Percentiles rank a stretch among this genome's conserved stretches.
phyloP scores from a whole-genome alignment of 2,329 filamentous ascomycete genomes.

The Trichoderma atroviride region DNA sequence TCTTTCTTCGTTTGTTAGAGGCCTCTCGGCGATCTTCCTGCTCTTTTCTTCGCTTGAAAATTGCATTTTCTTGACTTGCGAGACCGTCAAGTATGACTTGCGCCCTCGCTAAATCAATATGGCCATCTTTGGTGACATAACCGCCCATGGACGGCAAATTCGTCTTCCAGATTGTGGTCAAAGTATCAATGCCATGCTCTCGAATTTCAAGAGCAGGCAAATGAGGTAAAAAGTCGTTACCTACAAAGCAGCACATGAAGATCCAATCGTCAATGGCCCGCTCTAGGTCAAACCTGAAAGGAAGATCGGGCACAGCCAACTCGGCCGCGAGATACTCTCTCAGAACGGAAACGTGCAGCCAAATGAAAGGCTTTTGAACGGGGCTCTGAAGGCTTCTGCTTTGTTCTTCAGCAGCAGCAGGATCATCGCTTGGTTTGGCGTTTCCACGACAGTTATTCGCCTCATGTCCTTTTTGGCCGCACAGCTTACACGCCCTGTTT shows the following conservation, averaged over 20 bases:
- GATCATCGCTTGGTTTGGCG: constrained; percentile 74
- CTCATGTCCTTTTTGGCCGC: constrained; percentile 90
- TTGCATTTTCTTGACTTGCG: constrained; percentile 89
- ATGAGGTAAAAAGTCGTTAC: constrained; percentile 97
- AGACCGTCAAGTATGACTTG: constrained; percentile 87
- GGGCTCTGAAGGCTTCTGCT: constrained; percentile 73
- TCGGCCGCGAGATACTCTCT: constrained; percentile 93
- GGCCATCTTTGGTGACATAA: constrained; percentile 93
- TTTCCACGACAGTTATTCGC: constrained; percentile 82
- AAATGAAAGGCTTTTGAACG: constrained; percentile 87
- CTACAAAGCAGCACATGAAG: constrained; percentile 98
- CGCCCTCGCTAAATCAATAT: constrained; percentile 82
- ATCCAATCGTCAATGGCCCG: constrained; percentile 97
- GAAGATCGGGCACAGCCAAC: constrained; percentile 77
- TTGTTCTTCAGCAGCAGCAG: constrained; percentile 74
- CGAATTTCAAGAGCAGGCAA: constrained; percentile 96
- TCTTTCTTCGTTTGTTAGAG: constrained; percentile 74
- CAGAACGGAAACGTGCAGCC: constrained; percentile 90
- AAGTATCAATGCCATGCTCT: constrained; percentile 93
- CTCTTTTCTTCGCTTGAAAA: constrained; percentile 86
- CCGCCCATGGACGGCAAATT: constrained; percentile 90
- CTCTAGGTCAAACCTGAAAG: constrained; percentile 90
- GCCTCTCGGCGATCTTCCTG: constrained; percentile 82
- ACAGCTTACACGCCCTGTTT: constrained; percentile 79
- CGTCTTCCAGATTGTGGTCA: constrained; percentile 96